Evolutionary conservation across 1,139 yeast species (phyloP).

Genomic region (Pneumocystis canis): DNA sequence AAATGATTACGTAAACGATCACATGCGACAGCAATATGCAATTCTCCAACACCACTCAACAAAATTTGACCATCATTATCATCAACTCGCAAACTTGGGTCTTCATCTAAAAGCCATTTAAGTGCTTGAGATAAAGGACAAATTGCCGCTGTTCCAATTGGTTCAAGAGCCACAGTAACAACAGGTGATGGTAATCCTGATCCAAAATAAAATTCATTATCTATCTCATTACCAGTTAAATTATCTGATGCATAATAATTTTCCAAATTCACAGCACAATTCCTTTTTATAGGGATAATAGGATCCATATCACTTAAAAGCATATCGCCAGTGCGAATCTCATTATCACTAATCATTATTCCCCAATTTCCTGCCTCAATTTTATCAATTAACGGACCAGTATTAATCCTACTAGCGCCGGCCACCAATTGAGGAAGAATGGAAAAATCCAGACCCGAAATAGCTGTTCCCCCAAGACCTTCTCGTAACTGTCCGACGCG

Average conservation of each 20-base stretch:
- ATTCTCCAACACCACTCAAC: slow-evolving; percentile 89
- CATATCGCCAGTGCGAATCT: slow-evolving; percentile 82
- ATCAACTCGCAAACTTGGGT: slow-evolving; percentile 64
- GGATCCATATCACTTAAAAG: slow-evolving; percentile 34
- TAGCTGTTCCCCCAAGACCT: neutral
- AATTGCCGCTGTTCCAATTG: slow-evolving; percentile 67
- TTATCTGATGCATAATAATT: neutral
- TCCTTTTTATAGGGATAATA: slow-evolving; percentile 31
- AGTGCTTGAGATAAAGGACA: slow-evolving; percentile 56
- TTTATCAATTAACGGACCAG: neutral
- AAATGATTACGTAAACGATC: slow-evolving; percentile 66
- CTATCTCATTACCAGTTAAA: neutral
- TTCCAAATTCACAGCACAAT: slow-evolving; percentile 38
- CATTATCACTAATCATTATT: slow-evolving; percentile 65
- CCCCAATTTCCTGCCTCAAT: slow-evolving; percentile 68
- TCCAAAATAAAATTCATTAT: neutral
- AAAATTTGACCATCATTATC: slow-evolving; percentile 82
- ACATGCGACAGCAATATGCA: slow-evolving; percentile 75
- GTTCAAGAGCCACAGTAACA: slow-evolving; percentile 73
- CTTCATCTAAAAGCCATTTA: slow-evolving; percentile 56
- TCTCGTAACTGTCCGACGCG: neutral
- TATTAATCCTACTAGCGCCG: neutral
- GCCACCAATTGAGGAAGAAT: neutral
- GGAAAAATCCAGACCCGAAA: neutral
- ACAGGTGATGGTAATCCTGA: slow-evolving; percentile 70